Conservation (phyloP, 768 basidiomycete genomes). For the Mycena vitilis region DNA sequence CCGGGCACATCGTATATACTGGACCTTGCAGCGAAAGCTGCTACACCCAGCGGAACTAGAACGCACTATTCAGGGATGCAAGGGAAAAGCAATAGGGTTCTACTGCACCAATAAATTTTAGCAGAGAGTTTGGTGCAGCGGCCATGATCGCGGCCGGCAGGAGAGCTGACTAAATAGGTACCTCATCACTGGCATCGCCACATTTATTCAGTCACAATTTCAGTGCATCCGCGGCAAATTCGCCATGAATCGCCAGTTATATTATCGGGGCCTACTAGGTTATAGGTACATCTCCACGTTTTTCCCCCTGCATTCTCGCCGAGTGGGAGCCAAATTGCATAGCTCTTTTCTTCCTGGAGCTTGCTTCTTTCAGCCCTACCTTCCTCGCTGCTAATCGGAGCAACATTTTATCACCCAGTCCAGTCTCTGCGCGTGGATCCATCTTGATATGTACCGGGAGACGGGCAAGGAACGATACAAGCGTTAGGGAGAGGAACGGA, state of each 20-base stretch:
- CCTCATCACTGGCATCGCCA: slow-evolving; percentile 33
- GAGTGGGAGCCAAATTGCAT: slow-evolving; percentile 97
- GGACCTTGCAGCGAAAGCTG: slow-evolving; percentile 43
- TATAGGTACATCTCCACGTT: slow-evolving; percentile 62
- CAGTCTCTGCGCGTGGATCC: slow-evolving; percentile 80
- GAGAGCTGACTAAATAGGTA: slow-evolving; percentile 1
- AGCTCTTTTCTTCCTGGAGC: slow-evolving; percentile 85
- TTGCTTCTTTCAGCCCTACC: slow-evolving; percentile 82
- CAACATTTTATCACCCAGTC: slow-evolving; percentile 90
- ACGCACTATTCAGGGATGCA: slow-evolving; percentile 17
- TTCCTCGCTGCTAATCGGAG: slow-evolving; percentile 76
- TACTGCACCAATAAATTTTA: slow-evolving; percentile 24
- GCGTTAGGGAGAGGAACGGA: slow-evolving; percentile 86
- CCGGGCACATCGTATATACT: slow-evolving; percentile 85
- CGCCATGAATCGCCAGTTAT: too few species aligned
- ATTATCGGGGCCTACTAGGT: too few species aligned
- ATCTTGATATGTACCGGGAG: slow-evolving; percentile 87
- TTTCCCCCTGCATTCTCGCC: slow-evolving; percentile 82
- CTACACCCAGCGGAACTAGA: slow-evolving; percentile 54
- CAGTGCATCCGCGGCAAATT: too few species aligned
- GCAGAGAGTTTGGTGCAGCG: slow-evolving; percentile 19
- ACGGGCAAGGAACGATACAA: slow-evolving; percentile 81
- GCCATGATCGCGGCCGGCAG: slow-evolving; percentile 33
- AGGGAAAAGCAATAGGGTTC: slow-evolving; percentile 20
- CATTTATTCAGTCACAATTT: neutral